These are phyloP conservation scores for Euphorbia lathyris DNA, from an alignment of 345 rosid genomes.

Conservation along the genomic window DNA sequence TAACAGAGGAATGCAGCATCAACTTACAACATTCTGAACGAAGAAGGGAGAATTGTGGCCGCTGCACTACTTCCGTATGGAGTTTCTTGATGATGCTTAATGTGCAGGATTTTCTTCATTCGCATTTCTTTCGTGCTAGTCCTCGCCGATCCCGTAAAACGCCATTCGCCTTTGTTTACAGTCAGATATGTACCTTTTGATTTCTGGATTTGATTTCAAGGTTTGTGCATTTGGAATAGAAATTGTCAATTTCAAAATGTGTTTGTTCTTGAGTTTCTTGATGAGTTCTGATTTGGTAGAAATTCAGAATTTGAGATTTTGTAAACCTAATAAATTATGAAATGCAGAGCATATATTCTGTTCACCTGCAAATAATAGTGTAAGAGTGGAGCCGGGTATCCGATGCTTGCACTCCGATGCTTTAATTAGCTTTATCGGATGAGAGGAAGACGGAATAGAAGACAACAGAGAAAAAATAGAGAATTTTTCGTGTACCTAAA, in stretches of 20 bases:
- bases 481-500: too few species aligned
- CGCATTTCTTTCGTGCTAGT: neutral
- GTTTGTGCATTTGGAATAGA: neutral
- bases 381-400: too few species aligned
- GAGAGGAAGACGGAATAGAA: too few species aligned
- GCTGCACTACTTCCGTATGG: constrained; percentile 84
- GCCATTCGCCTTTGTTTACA: neutral
- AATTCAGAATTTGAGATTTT: neutral
- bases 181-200: neutral
- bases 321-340: neutral
- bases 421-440: too few species aligned
- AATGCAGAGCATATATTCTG: too few species aligned
- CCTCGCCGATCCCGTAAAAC: neutral
- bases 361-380: too few species aligned
- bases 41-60: constrained; percentile 92
- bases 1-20: constrained; percentile 89
- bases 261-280: neutral
- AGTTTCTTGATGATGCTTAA: constrained; percentile 31
- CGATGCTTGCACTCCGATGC: too few species aligned
- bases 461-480: too few species aligned
- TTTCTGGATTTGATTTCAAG: neutral
- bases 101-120: neutral
- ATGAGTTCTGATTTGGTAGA: neutral
- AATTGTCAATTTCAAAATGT: too few species aligned
- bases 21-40: constrained; percentile 86